Evolutionary conservation across 2,329 filamentous ascomycete genomes (phyloP).

Genomic region (Curvularia sp.): DNA sequence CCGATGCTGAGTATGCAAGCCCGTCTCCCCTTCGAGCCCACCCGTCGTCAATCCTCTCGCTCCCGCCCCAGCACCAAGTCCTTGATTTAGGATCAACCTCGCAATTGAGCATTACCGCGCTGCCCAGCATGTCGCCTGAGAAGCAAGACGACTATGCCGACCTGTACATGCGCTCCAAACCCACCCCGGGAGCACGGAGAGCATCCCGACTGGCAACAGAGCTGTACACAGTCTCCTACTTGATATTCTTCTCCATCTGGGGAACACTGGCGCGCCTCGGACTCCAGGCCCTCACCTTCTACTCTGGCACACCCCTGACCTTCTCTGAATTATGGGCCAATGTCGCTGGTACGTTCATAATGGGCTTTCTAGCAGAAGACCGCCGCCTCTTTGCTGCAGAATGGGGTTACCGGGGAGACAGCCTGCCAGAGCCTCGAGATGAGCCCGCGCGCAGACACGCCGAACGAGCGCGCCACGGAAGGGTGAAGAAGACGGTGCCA

Average conservation of each 20-base stretch:
- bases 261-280: conserved; percentile 86
- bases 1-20: conserved; percentile 13
- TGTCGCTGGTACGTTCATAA: conserved; percentile 77
- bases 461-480: conserved; percentile 44
- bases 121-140: conserved; percentile 31
- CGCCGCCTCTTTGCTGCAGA: conserved; percentile 74
- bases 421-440: conserved; percentile 31
- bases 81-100: conserved; percentile 21
- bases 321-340: conserved; percentile 88
- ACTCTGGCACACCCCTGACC: conserved; percentile 75
- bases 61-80: conserved; percentile 7
- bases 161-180: conserved; percentile 19
- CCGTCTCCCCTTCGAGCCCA: conserved; percentile 14
- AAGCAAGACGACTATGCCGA: conserved; percentile 17
- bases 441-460: conserved; percentile 8
- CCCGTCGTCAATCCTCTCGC: conserved; percentile 21
- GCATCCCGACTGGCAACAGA: conserved; percentile 47
- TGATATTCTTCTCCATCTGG: conserved; percentile 83
- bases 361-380: conserved; percentile 88
- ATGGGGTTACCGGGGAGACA: conserved; percentile 58
- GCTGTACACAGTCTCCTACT: conserved; percentile 74
- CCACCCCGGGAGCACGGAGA: conserved; percentile 20
- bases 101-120: conserved; percentile 37
- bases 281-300: conserved; percentile 78
- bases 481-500: conserved; percentile 83